Percentiles rank a stretch among this genome's conserved stretches.
phyloP scores from a whole-genome alignment of 2,329 filamentous ascomycete genomes.

The Pochonia chlamydosporia region DNA sequence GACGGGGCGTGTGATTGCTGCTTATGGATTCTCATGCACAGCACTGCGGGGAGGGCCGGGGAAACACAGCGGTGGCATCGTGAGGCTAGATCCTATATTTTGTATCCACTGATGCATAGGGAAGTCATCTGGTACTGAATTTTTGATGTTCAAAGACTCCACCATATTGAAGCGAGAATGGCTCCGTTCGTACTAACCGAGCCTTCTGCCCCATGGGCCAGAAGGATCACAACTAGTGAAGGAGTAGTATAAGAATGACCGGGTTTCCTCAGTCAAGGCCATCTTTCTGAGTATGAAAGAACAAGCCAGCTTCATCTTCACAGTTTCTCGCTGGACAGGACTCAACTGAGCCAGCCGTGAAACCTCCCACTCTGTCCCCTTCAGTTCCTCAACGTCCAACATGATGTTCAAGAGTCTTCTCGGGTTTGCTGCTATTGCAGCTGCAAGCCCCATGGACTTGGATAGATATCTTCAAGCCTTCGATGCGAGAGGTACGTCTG shows the following conservation, averaged over 20 bases:
- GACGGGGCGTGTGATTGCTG: too few relatives aligned
- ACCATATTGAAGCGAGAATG: not conserved
- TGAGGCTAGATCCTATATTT: not conserved
- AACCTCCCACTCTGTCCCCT: too few relatives aligned
- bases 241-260: not conserved
- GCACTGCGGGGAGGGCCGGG: too few relatives aligned
- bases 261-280: not conserved
- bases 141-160: not conserved
- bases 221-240: not conserved
- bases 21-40: too few relatives aligned
- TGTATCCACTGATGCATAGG: not conserved
- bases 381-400: too few relatives aligned
- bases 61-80: too few relatives aligned
- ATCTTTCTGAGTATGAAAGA: not conserved
- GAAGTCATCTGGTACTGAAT: not conserved
- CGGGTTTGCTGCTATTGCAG: constrained; percentile 18
- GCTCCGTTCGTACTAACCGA: not conserved
- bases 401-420: constrained; percentile 21
- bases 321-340: not conserved
- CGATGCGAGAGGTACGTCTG: constrained; percentile 27
- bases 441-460: constrained; percentile 18
- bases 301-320: not conserved
- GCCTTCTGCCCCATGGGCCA: not conserved
- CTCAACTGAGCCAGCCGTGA: too few relatives aligned
- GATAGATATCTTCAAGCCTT: constrained; percentile 20